Evolutionary conservation across 306 rosid genomes (phyloP).

Genomic region (Cucurbita moschata): DNA sequence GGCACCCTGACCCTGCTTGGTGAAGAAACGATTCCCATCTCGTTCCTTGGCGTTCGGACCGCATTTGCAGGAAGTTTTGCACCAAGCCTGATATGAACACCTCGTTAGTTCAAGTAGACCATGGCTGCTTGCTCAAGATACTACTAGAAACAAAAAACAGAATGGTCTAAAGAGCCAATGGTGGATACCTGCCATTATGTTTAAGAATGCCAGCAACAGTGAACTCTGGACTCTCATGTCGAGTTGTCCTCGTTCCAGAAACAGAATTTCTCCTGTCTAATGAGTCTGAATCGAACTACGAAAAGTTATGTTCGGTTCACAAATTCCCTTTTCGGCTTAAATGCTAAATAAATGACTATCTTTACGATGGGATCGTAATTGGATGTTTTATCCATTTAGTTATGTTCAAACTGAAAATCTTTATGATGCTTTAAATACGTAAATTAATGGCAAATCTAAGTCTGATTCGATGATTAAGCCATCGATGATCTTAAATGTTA

Average conservation of each 20-base stretch:
- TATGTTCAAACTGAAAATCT: no score
- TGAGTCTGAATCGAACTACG: slow-evolving; percentile 2
- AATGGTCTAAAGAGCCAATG: background rate
- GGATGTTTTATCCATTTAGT: no score
- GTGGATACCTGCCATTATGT: slow-evolving; percentile 14
- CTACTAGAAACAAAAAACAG: background rate
- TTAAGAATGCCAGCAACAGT: slow-evolving; percentile 17
- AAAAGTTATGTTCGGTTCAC: background rate
- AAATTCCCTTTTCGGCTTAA: background rate
- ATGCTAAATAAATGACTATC: background rate
- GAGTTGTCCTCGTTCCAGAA: background rate
- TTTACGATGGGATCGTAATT: no score
- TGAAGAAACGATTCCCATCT: slow-evolving; percentile 5
- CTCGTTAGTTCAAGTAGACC: background rate
- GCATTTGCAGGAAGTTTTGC: slow-evolving; percentile 20
- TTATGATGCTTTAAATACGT: no score
- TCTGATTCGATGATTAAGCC: no score
- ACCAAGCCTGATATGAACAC: slow-evolving; percentile 16
- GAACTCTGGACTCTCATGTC: slow-evolving; percentile 2
- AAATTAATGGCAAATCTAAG: no score
- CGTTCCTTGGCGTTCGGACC: slow-evolving; percentile 10
- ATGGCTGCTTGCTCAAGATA: background rate
- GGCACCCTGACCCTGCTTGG: slow-evolving; percentile 9
- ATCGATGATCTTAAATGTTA: no score
- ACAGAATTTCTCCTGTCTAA: slow-evolving; percentile 10